phyloP scores from a whole-genome alignment of 1,284 basidiomycete genomes.

The Somion occarium region DNA sequence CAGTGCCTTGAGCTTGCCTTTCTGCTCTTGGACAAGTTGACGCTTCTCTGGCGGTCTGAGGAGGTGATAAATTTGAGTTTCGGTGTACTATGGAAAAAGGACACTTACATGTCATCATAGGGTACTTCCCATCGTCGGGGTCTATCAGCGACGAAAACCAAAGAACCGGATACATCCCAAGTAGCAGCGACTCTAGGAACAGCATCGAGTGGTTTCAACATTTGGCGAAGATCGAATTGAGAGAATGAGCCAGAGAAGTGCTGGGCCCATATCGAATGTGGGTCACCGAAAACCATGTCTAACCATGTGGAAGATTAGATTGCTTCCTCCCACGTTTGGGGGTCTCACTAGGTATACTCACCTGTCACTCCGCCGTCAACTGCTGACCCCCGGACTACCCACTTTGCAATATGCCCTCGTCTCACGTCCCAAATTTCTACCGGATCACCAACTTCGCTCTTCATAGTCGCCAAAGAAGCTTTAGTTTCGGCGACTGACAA shows the following conservation, averaged over 20 bases:
- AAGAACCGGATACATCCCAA: constrained; percentile 67
- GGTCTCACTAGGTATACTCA: constrained; percentile 24
- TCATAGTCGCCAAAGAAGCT: constrained; percentile 14
- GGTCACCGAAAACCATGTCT: constrained; percentile 71
- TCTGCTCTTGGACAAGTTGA: constrained; percentile 31
- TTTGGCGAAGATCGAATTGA: constrained; percentile 70
- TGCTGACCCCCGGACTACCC: constrained; percentile 60
- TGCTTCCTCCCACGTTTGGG: background rate
- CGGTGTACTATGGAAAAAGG: background rate
- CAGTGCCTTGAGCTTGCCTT: constrained; percentile 40
- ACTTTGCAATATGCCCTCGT: constrained; percentile 78
- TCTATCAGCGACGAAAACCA: constrained; percentile 67
- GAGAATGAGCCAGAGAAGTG: constrained; percentile 78
- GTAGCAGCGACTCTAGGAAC: constrained; percentile 63
- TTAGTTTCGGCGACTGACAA: constrained; percentile 11
- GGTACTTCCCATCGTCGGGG: constrained; percentile 65
- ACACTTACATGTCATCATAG: constrained; percentile 77
- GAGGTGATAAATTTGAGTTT: constrained; percentile 6
- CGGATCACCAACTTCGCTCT: constrained; percentile 43
- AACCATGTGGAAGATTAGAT: background rate
- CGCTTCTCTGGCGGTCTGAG: constrained; percentile 45
- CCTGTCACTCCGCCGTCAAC: constrained; percentile 70
- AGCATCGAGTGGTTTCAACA: constrained; percentile 60
- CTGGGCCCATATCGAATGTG: constrained; percentile 71
- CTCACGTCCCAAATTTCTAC: constrained; percentile 90